These are phyloP conservation scores for Aristolochia fimbriata DNA, from an alignment of 164 flowering plant genomes.

Conservation along the genomic window DNA sequence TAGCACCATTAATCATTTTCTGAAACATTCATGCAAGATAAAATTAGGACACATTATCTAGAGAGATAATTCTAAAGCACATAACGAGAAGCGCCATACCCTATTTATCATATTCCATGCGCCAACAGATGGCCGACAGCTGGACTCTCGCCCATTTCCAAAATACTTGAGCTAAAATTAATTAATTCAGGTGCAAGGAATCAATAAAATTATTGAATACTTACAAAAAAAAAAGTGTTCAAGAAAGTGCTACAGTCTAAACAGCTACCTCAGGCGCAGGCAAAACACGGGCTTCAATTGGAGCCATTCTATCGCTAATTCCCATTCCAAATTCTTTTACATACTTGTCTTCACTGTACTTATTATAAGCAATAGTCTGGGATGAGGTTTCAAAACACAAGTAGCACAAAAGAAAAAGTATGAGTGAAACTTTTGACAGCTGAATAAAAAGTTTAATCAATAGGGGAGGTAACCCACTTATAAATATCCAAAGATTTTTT, in stretches of 20 bases:
- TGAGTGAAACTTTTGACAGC: not conserved
- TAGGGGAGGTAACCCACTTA: not conserved
- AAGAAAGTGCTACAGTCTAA: not conserved
- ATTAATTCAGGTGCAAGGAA: not conserved
- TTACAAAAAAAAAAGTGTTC: not conserved
- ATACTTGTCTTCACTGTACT: slow-evolving; percentile 15
- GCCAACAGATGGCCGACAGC: slow-evolving; percentile 55
- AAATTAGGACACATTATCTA: not conserved
- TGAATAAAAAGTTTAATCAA: not conserved
- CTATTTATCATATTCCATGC: slow-evolving; percentile 90
- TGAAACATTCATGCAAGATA: slow-evolving; percentile 10
- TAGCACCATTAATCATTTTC: slow-evolving; percentile 79
- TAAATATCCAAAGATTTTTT: not conserved
- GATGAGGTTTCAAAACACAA: not conserved
- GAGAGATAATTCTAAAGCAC: not conserved
- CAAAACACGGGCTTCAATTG: slow-evolving; percentile 64
- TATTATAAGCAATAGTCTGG: slow-evolving; percentile 36
- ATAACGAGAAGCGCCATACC: slow-evolving; percentile 21
- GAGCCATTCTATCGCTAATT: slow-evolving; percentile 21
- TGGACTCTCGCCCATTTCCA: slow-evolving; percentile 36
- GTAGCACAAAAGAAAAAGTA: not conserved
- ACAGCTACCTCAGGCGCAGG: slow-evolving; percentile 57
- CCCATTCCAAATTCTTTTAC: slow-evolving; percentile 62
- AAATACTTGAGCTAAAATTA: slow-evolving; percentile 59
- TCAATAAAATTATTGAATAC: not conserved